Conservation (phyloP, 148 eudicot genomes). For the Tetragonia tetragonoides region DNA sequence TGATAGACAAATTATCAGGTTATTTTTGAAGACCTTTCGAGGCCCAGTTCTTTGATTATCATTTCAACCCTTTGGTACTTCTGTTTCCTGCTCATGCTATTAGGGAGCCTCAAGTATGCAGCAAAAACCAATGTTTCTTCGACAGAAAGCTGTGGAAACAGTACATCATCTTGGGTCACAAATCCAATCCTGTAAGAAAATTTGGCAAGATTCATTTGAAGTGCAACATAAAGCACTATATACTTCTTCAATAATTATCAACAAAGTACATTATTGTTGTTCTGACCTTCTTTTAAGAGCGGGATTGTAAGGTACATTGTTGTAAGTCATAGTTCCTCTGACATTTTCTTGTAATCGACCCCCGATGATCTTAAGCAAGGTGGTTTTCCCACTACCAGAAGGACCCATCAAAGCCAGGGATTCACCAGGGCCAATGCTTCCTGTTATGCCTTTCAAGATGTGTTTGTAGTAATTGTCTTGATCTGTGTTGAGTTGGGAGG, state of each 20-base stretch:
- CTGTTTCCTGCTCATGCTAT: conserved; percentile 64
- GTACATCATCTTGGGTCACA: conserved; percentile 95
- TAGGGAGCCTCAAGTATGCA: conserved; percentile 87
- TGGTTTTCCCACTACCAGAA: conserved; percentile 98
- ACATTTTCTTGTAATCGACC: conserved; percentile 77
- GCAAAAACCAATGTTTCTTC: conserved; percentile 91
- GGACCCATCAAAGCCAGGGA: conserved; percentile 96
- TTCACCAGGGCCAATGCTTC: conserved; percentile 90
- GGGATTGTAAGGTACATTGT: conserved; percentile 67
- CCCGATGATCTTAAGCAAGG: conserved; percentile 74
- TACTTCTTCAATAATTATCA: background rate
- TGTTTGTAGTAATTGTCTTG: conserved; percentile 63
- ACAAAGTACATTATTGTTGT: background rate
- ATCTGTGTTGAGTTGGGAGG: conserved; percentile 48
- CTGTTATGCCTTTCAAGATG: conserved; percentile 84
- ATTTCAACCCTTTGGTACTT: conserved; percentile 82
- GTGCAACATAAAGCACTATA: background rate
- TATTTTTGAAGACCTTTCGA: conserved; percentile 60
- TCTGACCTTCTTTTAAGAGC: conserved; percentile 82
- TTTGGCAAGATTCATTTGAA: background rate
- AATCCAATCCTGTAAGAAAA: conserved; percentile 72
- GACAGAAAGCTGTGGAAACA: conserved; percentile 81
- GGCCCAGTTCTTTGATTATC: conserved; percentile 81
- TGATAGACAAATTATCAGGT: background rate
- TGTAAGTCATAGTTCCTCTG: conserved; percentile 73